phyloP scores from a whole-genome alignment of 1,139 yeast genomes.

The Pichia terricola region DNA sequence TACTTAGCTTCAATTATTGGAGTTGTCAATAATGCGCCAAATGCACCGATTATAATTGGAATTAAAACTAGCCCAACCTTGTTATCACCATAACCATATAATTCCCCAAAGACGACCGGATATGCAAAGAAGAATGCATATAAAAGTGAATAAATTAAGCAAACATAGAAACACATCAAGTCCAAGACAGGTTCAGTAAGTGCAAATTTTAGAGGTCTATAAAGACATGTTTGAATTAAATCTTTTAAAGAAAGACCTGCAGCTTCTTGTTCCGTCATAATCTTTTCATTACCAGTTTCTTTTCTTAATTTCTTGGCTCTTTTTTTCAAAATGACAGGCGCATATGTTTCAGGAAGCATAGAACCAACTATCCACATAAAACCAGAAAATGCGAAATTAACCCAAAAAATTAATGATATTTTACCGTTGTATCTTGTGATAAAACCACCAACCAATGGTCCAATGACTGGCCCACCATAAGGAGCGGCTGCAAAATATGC shows the following conservation, averaged over 20 bases:
- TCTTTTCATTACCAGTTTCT: slow-evolving; percentile 71
- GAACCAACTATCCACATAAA: slow-evolving; percentile 60
- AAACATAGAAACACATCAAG: slow-evolving; percentile 74
- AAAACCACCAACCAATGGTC: slow-evolving; percentile 86
- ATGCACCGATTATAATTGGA: slow-evolving; percentile 82
- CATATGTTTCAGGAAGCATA: slow-evolving; percentile 78
- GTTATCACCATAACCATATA: slow-evolving; percentile 61
- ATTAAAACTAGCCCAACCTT: slow-evolving; percentile 74
- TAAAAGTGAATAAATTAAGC: slow-evolving; percentile 74
- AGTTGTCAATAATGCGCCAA: slow-evolving; percentile 60
- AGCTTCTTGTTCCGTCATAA: slow-evolving; percentile 90
- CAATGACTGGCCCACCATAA: slow-evolving; percentile 84
- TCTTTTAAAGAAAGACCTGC: slow-evolving; percentile 58
- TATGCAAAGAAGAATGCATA: slow-evolving; percentile 91
- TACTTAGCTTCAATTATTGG: slow-evolving; percentile 62
- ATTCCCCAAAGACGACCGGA: slow-evolving; percentile 61
- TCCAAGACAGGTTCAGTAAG: slow-evolving; percentile 77
- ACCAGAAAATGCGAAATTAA: slow-evolving; percentile 87
- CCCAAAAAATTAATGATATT: slow-evolving; percentile 73
- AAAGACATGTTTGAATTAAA: slow-evolving; percentile 54
- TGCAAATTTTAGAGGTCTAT: slow-evolving; percentile 68
- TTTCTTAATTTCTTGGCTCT: slow-evolving; percentile 64
- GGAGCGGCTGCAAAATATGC: slow-evolving; percentile 91
- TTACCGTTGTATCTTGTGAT: slow-evolving; percentile 61
- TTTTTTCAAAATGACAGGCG: slow-evolving; percentile 72